phyloP scores from a whole-genome alignment of 2,329 filamentous ascomycete genomes.

The Cryphonectria naterciae region DNA sequence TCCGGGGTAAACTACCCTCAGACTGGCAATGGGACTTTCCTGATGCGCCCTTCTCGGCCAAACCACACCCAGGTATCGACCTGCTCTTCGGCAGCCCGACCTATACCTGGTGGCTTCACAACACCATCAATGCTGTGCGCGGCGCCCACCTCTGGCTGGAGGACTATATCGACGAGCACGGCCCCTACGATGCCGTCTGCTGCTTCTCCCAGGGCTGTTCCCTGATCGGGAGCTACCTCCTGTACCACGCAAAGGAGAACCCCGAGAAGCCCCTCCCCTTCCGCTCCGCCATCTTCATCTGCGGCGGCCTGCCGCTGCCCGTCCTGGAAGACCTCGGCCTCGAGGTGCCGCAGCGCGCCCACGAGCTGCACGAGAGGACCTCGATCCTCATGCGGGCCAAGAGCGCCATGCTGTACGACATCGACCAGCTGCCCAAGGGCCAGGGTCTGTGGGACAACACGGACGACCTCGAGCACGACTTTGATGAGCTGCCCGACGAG shows the following conservation, averaged over 20 bases:
- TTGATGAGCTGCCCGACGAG: constrained; percentile 34
- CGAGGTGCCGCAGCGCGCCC: constrained; percentile 38
- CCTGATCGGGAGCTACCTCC: constrained; percentile 44
- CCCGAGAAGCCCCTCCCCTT: constrained; percentile 40
- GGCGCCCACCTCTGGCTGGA: constrained; percentile 42
- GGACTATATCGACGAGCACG: constrained; percentile 39
- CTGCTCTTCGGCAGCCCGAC: constrained; percentile 37
- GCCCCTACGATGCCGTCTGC: constrained; percentile 42
- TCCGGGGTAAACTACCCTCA: constrained; percentile 40
- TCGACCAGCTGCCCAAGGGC: constrained; percentile 34
- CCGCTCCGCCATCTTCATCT: constrained; percentile 45
- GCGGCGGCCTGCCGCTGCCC: constrained; percentile 43
- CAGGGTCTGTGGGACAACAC: constrained; percentile 42
- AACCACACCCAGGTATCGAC: constrained; percentile 41
- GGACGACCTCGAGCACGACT: constrained; percentile 38
- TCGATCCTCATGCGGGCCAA: constrained; percentile 34
- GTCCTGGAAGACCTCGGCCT: constrained; percentile 42
- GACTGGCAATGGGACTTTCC: constrained; percentile 41
- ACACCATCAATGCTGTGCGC: constrained; percentile 38
- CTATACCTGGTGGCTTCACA: constrained; percentile 38
- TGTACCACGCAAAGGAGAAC: constrained; percentile 43
- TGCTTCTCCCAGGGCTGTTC: constrained; percentile 46
- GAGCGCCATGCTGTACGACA: constrained; percentile 35
- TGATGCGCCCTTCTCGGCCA: constrained; percentile 39
- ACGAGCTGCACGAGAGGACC: constrained; percentile 37